Percentiles rank a stretch among this genome's conserved stretches.
phyloP scores from a whole-genome alignment of 305 asterid genomes.

The Fraxinus sp. region DNA sequence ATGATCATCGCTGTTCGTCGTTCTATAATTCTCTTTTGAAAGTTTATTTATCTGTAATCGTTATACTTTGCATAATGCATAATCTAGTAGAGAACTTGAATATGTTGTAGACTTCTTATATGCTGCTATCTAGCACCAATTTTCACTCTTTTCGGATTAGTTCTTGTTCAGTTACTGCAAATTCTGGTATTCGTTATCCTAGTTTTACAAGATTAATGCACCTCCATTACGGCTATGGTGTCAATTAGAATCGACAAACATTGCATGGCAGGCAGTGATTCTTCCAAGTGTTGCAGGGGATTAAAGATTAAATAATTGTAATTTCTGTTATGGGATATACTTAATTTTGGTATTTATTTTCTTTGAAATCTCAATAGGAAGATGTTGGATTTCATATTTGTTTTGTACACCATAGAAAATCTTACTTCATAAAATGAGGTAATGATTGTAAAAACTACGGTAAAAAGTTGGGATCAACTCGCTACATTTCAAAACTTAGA shows the following conservation, averaged over 20 bases:
- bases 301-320: background rate
- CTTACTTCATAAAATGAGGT: background rate
- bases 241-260: background rate
- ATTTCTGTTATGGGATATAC: background rate
- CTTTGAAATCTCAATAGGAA: background rate
- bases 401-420: too few species aligned
- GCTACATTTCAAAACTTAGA: background rate
- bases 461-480: background rate
- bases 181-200: background rate
- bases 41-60: background rate
- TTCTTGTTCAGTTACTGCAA: background rate
- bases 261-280: background rate
- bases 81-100: constrained; percentile 9
- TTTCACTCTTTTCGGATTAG: background rate
- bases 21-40: background rate
- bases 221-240: background rate
- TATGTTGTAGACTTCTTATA: background rate
- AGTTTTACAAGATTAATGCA: background rate
- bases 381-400: background rate
- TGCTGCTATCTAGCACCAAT: background rate
- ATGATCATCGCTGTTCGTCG: background rate
- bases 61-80: constrained; percentile 6
- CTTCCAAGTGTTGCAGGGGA: background rate
- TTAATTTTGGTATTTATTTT: background rate
- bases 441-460: background rate